Conservation (phyloP, 176 grass and related monocot species). For the Areca catechu region DNA sequence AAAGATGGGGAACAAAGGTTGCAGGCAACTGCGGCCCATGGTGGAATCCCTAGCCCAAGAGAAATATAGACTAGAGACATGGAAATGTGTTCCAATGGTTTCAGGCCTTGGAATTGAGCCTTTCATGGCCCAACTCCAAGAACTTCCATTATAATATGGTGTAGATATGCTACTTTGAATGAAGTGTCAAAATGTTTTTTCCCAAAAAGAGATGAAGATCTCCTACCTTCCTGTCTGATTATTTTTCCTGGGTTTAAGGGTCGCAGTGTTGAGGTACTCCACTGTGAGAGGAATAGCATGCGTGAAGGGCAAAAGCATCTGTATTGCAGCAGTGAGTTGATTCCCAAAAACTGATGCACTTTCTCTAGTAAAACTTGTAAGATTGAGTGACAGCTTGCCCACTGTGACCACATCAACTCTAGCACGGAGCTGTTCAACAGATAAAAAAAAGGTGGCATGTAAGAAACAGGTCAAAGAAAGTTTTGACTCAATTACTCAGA, state of each 20-base stretch:
- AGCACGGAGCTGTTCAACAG: conserved; percentile 47
- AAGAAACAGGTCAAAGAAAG: not conserved
- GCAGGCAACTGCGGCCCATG: too few species aligned
- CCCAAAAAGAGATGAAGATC: not conserved
- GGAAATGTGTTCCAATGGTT: too few species aligned
- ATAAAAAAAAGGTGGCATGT: not conserved
- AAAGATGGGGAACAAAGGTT: too few species aligned
- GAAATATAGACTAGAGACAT: too few species aligned
- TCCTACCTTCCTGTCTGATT: conserved; percentile 83
- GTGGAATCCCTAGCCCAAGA: too few species aligned
- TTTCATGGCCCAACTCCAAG: too few species aligned
- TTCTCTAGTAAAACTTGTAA: conserved; percentile 79
- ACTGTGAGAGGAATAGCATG: conserved; percentile 71
- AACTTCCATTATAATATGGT: too few species aligned
- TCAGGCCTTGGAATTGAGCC: too few species aligned
- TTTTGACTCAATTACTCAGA: not conserved
- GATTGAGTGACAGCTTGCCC: conserved; percentile 81
- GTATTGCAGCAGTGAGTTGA: conserved; percentile 44
- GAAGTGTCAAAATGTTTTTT: not conserved
- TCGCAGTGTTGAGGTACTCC: conserved; percentile 70
- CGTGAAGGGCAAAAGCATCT: conserved; percentile 65
- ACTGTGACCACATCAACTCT: conserved; percentile 75
- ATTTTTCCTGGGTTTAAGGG: conserved; percentile 76
- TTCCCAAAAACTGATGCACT: conserved; percentile 72
- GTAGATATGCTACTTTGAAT: not conserved